Base-by-base conservation (phyloP, 179 eudicot genomes). In the Carnegiea gigantea region DNA sequence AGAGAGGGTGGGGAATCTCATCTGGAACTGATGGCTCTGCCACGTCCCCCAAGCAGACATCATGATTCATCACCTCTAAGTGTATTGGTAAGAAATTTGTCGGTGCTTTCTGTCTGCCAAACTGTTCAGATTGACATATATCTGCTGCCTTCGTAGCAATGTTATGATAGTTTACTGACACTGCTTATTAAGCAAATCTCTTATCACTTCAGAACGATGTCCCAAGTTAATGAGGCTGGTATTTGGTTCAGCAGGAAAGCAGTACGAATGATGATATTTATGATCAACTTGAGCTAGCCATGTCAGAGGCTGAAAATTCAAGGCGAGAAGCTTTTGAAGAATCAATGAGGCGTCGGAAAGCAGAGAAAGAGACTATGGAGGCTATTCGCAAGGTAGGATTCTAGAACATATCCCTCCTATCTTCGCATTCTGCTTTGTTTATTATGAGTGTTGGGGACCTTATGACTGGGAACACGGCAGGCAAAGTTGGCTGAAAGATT, bases 321-420 rank as follows among this genome's bases (percentile, higher is more conserved):
- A 87, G 83, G 77, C 83, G 87, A 79, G 93, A 86, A 77, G 97
- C 97, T 67, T 92, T 87, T 76, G 92, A 89, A 70, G 98, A 94
- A 87, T 90, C 97, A 60, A 80, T 79, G 82, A 92, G 88, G 84
- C 92, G 94, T 36, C 79, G 82, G 49, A 94, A 89, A 89, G 98
- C 97, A 59, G 96, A 94, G 86, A 95, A 88, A 80, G 90, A 88
- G 78, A 88, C 90, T 67, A 85, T 90, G 83, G 93, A 89, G 68
- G 92, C 95, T 79, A 74, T 85, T 59, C 89, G 88, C 85, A 90
- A 85, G 89, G 99, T 95, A 89, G 80, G 74, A 15, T 79, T 83
- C 73, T 23, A 4, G 26, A 38, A 73, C 12, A 24, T 44, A 28
- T 57, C 77, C 24, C 20, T 62, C n/a, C 17, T 20, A 17, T n/a